A percentile compares a stretch with the other conserved stretches of the same genome.
Evolutionary conservation across 192 early-diverging fungal species (phyloP).

Genomic region (Podila epicladia): DNA sequence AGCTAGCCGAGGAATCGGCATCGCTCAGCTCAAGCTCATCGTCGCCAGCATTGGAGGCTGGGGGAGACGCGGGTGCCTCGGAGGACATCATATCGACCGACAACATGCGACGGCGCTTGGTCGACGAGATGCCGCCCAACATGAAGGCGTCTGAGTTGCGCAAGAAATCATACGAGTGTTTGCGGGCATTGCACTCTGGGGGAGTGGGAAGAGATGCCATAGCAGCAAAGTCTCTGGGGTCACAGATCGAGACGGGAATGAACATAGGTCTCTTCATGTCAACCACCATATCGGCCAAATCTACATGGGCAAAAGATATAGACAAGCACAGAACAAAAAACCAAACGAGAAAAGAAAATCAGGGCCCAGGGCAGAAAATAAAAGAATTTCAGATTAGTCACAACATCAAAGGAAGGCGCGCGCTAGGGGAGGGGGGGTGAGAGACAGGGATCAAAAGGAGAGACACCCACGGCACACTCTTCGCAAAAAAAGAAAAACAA

Average conservation of each 20-base stretch:
- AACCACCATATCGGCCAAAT: conserved; percentile 30
- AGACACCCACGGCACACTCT: neutral
- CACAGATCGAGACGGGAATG: conserved; percentile 50
- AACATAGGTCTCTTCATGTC: conserved; percentile 53
- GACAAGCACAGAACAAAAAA: neutral
- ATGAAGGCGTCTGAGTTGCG: conserved; percentile 45
- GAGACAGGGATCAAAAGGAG: conserved; percentile 3
- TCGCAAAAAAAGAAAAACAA: neutral
- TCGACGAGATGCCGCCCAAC: conserved; percentile 33
- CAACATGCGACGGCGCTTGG: conserved; percentile 40
- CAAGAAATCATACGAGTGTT: conserved; percentile 49
- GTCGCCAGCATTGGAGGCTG: conserved; percentile 52
- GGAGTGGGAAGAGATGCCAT: conserved; percentile 38
- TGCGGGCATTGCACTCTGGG: conserved; percentile 46
- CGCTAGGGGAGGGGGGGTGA: neutral
- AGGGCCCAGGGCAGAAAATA: conserved; percentile 10
- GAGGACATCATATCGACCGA: conserved; percentile 36
- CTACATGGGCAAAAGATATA: conserved; percentile 2
- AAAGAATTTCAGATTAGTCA: conserved; percentile 26
- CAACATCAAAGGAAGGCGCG: neutral
- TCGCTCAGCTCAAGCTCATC: conserved; percentile 45
- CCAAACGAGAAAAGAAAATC: neutral
- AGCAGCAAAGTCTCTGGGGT: conserved; percentile 41
- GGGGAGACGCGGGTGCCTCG: conserved; percentile 38
- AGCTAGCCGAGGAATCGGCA: conserved; percentile 24